Base-by-base conservation (phyloP, 305 asterid species). In the Fraxinus greggii region DNA sequence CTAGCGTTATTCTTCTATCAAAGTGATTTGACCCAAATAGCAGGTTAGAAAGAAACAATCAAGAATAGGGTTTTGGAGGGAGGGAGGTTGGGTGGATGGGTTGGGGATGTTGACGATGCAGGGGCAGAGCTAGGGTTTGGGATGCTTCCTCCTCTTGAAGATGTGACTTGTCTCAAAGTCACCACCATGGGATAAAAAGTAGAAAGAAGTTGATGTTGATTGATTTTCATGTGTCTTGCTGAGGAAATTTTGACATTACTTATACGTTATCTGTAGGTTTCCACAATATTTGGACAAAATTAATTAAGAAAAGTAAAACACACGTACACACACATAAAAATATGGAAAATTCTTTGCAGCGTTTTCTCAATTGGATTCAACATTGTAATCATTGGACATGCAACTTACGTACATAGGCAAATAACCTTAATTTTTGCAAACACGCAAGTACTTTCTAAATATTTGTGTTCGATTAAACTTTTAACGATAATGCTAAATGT, bases 91-190 rank as follows among this genome's bases (percentile, higher is more conserved):
- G 5, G 72, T 51, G 61, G 70, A 80, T 12, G 36, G 78, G 80
- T 21, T 12, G 75, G 21, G 75, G 94, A 89, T 90, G 86, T 88
- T 84, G 95, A 92, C 85, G 80, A 85, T 87, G 89, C 92, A 86
- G 84, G 91, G 94, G 91, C 91, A 90, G 93, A 89, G 83, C 92
- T 92, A 88, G 94, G 97, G 97, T 90, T 92, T 79, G 93, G 88
- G 89, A 80, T 90, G 97, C 86, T 88, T 91, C 86, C 88, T 82
- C 88, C 93, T 90, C 91, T 79, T 84, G 33, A 32, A 61, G 93
- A 91, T 91, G 93, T 93, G 97, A 92, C 97, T 88, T 89, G 97
- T 90, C 95, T 86, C 86, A 81, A 83, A 88, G 82, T 86, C 86
- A 89, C 85, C 86, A 83, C 97, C 97, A 88, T 89, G 89, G 72